A percentile compares a stretch with the other conserved stretches of the same genome.
phyloP scores from a whole-genome alignment of 169 alveolate species.

The Plasmodium vivax region DNA sequence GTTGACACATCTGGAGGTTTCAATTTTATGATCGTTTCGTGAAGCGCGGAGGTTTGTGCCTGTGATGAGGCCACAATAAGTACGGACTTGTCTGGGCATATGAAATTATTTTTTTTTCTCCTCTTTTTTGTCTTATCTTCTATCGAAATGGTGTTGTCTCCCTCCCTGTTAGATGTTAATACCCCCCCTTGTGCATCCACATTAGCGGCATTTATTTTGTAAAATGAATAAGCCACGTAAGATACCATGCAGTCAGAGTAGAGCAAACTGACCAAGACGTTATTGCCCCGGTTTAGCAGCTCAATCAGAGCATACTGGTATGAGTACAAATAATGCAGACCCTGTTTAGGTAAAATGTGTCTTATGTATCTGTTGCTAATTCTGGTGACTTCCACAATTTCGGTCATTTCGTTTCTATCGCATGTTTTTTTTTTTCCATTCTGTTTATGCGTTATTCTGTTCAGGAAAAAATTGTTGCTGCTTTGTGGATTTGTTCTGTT shows the following conservation, averaged over 20 bases:
- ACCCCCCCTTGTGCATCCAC: background rate
- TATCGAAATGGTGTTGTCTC: background rate
- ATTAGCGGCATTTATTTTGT: conserved; percentile 16
- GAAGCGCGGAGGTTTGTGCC: conserved; percentile 2
- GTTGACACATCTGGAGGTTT: conserved; percentile 38
- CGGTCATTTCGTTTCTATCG: conserved; percentile 20
- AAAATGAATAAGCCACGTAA: conserved; percentile 50
- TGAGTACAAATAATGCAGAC: conserved; percentile 20
- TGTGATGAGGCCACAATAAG: conserved; percentile 40
- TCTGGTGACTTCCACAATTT: background rate
- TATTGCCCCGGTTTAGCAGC: conserved; percentile 24
- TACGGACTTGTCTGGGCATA: conserved; percentile 8
- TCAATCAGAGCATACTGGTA: conserved; percentile 63
- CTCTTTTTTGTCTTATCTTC: background rate
- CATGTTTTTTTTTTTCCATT: background rate
- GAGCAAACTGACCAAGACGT: conserved; percentile 11
- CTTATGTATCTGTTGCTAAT: conserved; percentile 29
- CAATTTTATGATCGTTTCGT: conserved; percentile 49
- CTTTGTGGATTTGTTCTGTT: background rate
- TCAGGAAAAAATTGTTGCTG: conserved; percentile 18
- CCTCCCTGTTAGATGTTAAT: background rate
- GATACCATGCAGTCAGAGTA: conserved; percentile 58
- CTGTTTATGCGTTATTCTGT: conserved; percentile 9
- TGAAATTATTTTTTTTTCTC: background rate
- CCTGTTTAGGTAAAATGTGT: conserved; percentile 7